A percentile compares a stretch with the other conserved stretches of the same genome.
Conservation (phyloP, 2,329 filamentous ascomycete species). For the Colletotrichum sp. region DNA sequence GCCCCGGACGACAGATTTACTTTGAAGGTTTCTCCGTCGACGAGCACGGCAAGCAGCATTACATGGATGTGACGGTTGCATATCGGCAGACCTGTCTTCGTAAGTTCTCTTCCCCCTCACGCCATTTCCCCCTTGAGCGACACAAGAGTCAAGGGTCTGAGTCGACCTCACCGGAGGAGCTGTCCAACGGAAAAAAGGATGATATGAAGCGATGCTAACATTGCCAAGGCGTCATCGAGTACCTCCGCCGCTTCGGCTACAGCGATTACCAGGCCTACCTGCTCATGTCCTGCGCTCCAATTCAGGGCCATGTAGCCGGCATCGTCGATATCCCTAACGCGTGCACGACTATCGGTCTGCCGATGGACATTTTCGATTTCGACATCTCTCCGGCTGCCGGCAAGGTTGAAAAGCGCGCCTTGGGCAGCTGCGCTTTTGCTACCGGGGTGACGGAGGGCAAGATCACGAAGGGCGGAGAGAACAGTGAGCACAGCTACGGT, state of each 20-base stretch:
- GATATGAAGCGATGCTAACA: background rate
- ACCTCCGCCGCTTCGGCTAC: constrained; percentile 76
- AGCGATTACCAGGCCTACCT: constrained; percentile 83
- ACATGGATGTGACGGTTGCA: constrained; percentile 83
- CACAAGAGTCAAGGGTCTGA: background rate
- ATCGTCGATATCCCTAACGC: constrained; percentile 92
- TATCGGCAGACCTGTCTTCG: constrained; percentile 82
- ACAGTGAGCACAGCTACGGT: constrained; percentile 54
- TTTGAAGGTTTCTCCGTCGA: constrained; percentile 94
- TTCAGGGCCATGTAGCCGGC: constrained; percentile 87
- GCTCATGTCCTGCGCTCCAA: constrained; percentile 81
- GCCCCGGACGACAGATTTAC: constrained; percentile 80
- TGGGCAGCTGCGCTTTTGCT: constrained; percentile 66
- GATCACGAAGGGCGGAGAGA: constrained; percentile 47
- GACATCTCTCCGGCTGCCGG: constrained; percentile 74
- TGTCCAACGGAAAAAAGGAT: background rate
- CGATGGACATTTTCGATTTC: constrained; percentile 95
- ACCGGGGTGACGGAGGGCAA: constrained; percentile 49
- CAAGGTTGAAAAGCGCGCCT: constrained; percentile 43
- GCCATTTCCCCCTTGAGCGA: background rate
- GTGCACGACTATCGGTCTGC: constrained; percentile 86
- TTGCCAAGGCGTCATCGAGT: constrained; percentile 71
- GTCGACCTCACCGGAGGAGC: background rate
- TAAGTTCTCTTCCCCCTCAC: constrained; percentile 25
- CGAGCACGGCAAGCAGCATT: constrained; percentile 87